Base-by-base conservation (phyloP, 2,329 filamentous ascomycete genomes). In the Botrytis pseudocinerea region DNA sequence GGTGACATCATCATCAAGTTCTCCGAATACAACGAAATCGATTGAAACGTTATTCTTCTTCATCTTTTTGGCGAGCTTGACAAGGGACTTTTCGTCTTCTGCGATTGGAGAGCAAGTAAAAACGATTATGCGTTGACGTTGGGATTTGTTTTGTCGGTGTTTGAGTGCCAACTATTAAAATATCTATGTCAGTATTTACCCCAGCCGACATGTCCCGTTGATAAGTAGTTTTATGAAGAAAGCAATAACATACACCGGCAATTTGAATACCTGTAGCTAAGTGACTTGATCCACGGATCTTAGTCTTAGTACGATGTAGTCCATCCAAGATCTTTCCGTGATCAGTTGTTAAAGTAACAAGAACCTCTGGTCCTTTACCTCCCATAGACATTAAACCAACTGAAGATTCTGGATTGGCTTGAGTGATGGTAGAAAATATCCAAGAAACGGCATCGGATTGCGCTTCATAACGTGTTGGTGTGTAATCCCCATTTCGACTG, bases 311-410 rank as follows among this genome's bases (percentile, higher is more conserved):
- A 80, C 92, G 91, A 84, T 95, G 95, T 83, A 98, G 86, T 71
- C 95, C 95, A 76, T 97, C 93, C 76, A 98, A 87, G 79, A 99
- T 94, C 86, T 97, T 96, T 83, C 96, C 96, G 81, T 96, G 94
- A 83, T 99, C 97, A 74, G 94, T 95, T 71, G 96, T 98, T 82
- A 98, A 89, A 48, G 96, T 99, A 73, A 96, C 97, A 76, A 99
- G 89, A 76, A 99, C 95, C 85, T 98, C 95, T 66, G 96, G 96
- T n/a, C 94, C 95, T 81, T 93, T 95, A 80, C 95, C 96, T 76
- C 94, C 96, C 95, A 98, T 98, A 84, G 94, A 97, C 95, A 99
- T 98, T 76, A 99, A 87, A 70, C 97, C 96, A 77, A 99, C 96
- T 18, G 95, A 97, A 12, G 95, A 98, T 85, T 99, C 96, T 46